Conservation (phyloP, 2,329 filamentous ascomycete genomes). For the Aspergillus texensis region DNA sequence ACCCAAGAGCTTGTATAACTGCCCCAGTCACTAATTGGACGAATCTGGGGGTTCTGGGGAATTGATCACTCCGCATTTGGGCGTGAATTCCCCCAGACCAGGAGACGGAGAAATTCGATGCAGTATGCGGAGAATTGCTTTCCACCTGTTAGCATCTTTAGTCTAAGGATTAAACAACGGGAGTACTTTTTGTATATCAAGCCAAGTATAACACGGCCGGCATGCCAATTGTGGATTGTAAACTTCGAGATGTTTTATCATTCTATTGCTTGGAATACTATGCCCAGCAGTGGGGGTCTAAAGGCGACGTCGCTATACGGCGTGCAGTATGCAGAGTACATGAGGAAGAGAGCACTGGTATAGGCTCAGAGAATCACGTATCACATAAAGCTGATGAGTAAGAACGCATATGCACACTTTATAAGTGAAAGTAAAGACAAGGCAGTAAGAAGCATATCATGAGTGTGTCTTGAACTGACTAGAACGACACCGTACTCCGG, state of each 20-base stretch:
- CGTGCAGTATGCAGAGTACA: not conserved
- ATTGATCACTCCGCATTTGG: constrained; percentile 6
- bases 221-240: not conserved
- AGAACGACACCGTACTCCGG: too few species aligned
- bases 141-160: constrained; percentile 20
- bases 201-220: not conserved
- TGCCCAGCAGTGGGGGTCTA: not conserved
- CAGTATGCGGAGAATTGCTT: constrained; percentile 23
- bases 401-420: not conserved
- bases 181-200: not conserved
- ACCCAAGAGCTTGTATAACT: not conserved
- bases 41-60: not conserved
- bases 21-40: not conserved
- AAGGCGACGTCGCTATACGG: not conserved
- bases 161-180: not conserved
- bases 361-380: not conserved
- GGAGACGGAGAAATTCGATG: constrained; percentile 25
- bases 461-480: not conserved
- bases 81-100: constrained; percentile 2
- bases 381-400: not conserved
- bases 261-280: not conserved
- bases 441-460: not conserved
- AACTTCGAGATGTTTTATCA: not conserved
- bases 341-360: not conserved
- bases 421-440: not conserved